A percentile compares a stretch with the other conserved stretches of the same genome.
These are phyloP conservation scores for Dendrobium huoshanense DNA, from an alignment of 106 monocot genomes.

Conservation along the genomic window DNA sequence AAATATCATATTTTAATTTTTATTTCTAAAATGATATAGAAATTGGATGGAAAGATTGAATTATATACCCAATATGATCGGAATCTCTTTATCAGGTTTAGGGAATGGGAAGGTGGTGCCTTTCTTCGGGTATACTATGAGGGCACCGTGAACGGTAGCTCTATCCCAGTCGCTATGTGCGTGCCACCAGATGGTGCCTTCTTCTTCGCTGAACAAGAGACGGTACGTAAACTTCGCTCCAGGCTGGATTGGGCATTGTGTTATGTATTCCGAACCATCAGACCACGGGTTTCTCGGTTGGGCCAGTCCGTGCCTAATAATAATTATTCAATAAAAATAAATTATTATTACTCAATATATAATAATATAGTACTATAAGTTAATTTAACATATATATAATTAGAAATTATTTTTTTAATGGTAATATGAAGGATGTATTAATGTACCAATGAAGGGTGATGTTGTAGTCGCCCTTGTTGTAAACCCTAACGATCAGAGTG, in stretches of 20 bases:
- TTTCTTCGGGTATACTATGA: conserved; percentile 40
- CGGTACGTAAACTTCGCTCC: conserved; percentile 58
- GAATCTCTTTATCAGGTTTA: conserved; percentile 45
- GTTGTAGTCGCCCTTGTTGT: conserved; percentile 31
- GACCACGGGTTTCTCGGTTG: conserved; percentile 55
- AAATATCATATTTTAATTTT: too few relatives aligned
- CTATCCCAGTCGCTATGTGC: conserved; percentile 62
- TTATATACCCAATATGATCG: conserved; percentile 35
- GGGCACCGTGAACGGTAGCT: conserved; percentile 62
- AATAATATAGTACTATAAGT: not conserved
- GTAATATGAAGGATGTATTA: not conserved
- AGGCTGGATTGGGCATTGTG: conserved; percentile 68
- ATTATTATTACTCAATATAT: not conserved
- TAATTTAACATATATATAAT: too few relatives aligned
- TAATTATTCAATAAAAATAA: not conserved
- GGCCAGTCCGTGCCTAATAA: conserved; percentile 66
- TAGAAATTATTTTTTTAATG: too few relatives aligned
- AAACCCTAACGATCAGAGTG: conserved; percentile 31
- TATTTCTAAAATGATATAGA: too few relatives aligned
- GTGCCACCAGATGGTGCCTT: conserved; percentile 92
- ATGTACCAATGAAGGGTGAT: conserved; percentile 45
- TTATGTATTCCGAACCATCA: conserved; percentile 61
- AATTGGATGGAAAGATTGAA: too few relatives aligned
- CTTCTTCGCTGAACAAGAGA: conserved; percentile 53
- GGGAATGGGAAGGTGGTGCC: conserved; percentile 49